These are phyloP conservation scores for Penicillium concentricum DNA, from an alignment of 2,329 filamentous ascomycete species.

Conservation along the genomic window DNA sequence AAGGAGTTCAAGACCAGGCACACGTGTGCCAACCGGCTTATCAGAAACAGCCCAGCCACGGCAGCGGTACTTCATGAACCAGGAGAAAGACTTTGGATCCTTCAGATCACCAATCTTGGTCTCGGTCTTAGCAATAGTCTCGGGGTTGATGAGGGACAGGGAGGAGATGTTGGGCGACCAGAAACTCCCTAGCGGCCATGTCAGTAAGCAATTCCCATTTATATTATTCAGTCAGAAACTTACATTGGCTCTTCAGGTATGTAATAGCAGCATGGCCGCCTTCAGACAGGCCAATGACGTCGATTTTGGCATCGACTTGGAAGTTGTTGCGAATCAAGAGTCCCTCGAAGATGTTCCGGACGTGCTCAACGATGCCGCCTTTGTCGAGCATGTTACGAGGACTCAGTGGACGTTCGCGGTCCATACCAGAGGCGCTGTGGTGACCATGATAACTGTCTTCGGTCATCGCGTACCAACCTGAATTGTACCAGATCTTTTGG, in stretches of 20 bases:
- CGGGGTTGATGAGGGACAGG: slow-evolving; percentile 41
- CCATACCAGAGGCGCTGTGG: slow-evolving; percentile 61
- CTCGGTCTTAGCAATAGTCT: slow-evolving; percentile 33
- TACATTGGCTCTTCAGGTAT: slow-evolving; percentile 58
- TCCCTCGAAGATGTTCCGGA: slow-evolving; percentile 64
- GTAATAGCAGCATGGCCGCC: slow-evolving; percentile 58
- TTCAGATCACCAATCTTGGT: slow-evolving; percentile 15
- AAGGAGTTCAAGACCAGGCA: slow-evolving; percentile 55
- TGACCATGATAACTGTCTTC: slow-evolving; percentile 56
- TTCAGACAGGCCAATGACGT: slow-evolving; percentile 70
- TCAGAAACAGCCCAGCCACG: slow-evolving; percentile 61
- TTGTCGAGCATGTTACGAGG: slow-evolving; percentile 65
- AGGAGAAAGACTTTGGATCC: slow-evolving; percentile 21
- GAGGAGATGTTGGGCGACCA: slow-evolving; percentile 43
- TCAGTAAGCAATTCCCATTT: neutral
- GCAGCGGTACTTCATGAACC: slow-evolving; percentile 52
- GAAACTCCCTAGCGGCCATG: slow-evolving; percentile 31
- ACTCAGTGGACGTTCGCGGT: slow-evolving; percentile 48
- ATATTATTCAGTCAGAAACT: slow-evolving; percentile 31
- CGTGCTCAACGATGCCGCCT: slow-evolving; percentile 57
- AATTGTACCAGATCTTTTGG: slow-evolving; percentile 73
- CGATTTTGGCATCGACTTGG: slow-evolving; percentile 54
- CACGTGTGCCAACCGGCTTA: slow-evolving; percentile 52
- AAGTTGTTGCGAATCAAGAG: slow-evolving; percentile 48
- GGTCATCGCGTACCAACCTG: slow-evolving; percentile 60